Evolutionary conservation across 2,329 filamentous ascomycete genomes (phyloP).

Genomic region (Fusarium incarnatum): DNA sequence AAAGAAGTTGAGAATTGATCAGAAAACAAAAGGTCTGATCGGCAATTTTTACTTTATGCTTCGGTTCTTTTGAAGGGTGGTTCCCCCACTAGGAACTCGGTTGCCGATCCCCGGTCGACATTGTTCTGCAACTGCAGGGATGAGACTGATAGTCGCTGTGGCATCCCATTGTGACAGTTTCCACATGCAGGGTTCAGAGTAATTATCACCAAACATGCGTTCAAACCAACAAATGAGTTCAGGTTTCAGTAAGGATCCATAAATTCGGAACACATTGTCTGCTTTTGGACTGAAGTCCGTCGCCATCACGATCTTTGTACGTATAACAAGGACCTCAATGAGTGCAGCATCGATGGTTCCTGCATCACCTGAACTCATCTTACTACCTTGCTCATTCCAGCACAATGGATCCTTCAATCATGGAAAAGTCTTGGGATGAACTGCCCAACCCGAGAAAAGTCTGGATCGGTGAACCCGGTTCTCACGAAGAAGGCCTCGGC

Average conservation of each 20-base stretch:
- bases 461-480: conserved; percentile 59
- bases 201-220: not conserved
- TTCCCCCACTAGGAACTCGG: not conserved
- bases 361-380: not conserved
- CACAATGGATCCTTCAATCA: conserved; percentile 24
- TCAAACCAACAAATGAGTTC: too few relatives aligned
- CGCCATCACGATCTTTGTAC: not conserved
- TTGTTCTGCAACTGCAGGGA: not conserved
- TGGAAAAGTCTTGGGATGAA: conserved; percentile 39
- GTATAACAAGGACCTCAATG: conserved; percentile 11
- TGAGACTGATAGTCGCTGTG: not conserved
- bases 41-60: not conserved
- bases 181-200: not conserved
- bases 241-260: too few relatives aligned
- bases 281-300: not conserved
- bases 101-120: not conserved
- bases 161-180: not conserved
- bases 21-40: not conserved
- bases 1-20: not conserved
- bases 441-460: conserved; percentile 61
- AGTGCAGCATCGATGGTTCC: not conserved
- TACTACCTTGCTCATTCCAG: too few relatives aligned
- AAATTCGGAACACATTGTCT: not conserved
- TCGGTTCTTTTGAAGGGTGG: not conserved
- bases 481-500: conserved; percentile 64